Evolutionary conservation across 2,329 filamentous ascomycete species (phyloP), one percentile per base, ranked within the genome.

Genomic region (Ascochyta pisi): DNA sequence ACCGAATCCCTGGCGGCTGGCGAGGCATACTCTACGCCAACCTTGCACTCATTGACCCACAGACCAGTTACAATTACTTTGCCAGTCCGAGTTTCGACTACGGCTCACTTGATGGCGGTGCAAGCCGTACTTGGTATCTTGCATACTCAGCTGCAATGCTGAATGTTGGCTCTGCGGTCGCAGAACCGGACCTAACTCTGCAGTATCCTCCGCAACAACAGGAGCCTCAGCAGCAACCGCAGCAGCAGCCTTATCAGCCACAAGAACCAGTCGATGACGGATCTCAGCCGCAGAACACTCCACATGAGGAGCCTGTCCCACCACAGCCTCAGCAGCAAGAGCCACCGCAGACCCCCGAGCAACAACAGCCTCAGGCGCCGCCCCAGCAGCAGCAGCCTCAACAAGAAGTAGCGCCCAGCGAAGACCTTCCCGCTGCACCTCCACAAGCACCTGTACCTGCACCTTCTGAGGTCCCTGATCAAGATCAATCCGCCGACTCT

Each of bases 11-110:
- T 7, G 90, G 89, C 41, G 91, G 92, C 1, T 98, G 95, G 95
- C 90, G 84, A 73, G 90, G 92, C 1, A 87, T 98, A 26, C 77
- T 98, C 23, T 93, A 89, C 68, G 91, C 87, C 27, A 98, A 95
- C 73, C 84, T 91, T 45, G 92, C 91, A 0, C 86, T 93, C 9
- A 82, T 93, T 46, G 85, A 96, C 69, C 88, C 93, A 0, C 74
- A 75, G 50, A 78, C 83, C 3, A 86, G 90, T 10, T 97, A 87
- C 82, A 74, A 84, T 1, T 96, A 92, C 76, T 97, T 99, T 73
- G 82, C 82, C 0, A 79, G 84, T 60, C 71, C 78, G 1, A 78
- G 82, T 29, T 96, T 96, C 69, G 82, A 92, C 66, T 79, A 81
- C 23, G 78, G 77, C 29, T 89, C 84, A 82, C 74, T 96, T 29